Base-by-base conservation (phyloP, 2,329 filamentous ascomycete species). In the Zymoseptoria crescenta region DNA sequence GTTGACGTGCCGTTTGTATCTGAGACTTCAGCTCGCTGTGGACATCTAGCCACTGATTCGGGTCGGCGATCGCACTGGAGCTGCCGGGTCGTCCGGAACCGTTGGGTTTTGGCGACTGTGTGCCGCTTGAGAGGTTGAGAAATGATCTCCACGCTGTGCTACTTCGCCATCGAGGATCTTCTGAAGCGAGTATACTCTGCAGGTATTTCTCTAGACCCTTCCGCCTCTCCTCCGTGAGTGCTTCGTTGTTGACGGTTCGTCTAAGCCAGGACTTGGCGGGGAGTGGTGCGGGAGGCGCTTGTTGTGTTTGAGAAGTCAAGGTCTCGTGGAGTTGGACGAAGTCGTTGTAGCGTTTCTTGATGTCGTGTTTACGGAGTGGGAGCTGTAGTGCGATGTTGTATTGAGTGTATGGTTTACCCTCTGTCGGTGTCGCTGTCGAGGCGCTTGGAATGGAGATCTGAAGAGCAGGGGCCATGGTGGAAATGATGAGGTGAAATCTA, bases 281-380 rank as follows among this genome's bases (percentile, higher is more conserved):
- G 1, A 93, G 78, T 0, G 87, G 76, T 1, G 79, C 77, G 0
- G 89, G 89, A 7, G 89, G 88, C 20, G 87, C 73, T 21, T 77
- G 70, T 66, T 85, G 84, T 58, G 86, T 81, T 54, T 84, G 77
- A 49, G 80, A 76, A 20, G 79, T 78, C 8, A 95, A 80, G 3
- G 81, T 75, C 29, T 77, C 73, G 75, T 94, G 84, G 16, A 95
- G 83, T 52, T 79, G 73, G 57, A 79, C 77, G 70, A 94, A 94
- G 71, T 94, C 89, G 56, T 86, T 90, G 78, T 93, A 95, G 68
- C 89, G 87, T 74, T 92, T 93, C 69, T 86, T 84, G 4, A 91
- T 80, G 64, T 88, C 86, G 67, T 87, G 88, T 4, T 87, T 88
- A 53, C 87, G 85, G 13, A 93, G 81, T 0, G 89, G 89, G 1